Conservation (phyloP, 108 stramenopile genomes). For the Pseudonitzschia pungens region DNA sequence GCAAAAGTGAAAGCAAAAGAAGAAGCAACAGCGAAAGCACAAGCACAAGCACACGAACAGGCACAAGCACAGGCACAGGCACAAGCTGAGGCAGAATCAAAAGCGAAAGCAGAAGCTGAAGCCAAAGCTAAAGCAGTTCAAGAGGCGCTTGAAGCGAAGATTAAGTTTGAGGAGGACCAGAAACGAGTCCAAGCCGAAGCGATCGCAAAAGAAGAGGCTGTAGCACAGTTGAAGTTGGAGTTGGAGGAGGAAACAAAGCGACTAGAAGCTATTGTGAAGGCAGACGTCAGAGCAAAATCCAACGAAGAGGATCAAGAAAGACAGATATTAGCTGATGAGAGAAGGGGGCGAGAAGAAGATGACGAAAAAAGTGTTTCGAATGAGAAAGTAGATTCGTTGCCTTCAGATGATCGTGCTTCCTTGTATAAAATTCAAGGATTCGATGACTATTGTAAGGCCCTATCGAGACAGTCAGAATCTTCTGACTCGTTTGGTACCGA, state of each 20-base stretch:
- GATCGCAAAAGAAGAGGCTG: neutral
- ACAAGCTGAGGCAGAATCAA: neutral
- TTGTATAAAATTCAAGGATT: slow-evolving; percentile 19
- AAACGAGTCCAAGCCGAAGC: slow-evolving; percentile 14
- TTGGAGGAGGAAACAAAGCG: neutral
- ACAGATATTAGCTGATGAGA: no score
- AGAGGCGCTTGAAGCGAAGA: neutral
- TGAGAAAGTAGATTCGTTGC: neutral
- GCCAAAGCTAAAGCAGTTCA: neutral
- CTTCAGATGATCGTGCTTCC: slow-evolving; percentile 6
- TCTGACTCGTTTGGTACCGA: neutral
- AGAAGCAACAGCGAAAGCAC: no score
- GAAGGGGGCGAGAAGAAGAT: no score
- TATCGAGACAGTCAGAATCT: neutral
- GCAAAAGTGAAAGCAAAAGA: slow-evolving; percentile 1
- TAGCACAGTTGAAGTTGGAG: neutral
- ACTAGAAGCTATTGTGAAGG: neutral
- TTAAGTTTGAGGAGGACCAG: neutral
- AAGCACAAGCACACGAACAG: no score
- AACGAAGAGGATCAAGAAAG: no score
- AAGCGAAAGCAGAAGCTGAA: neutral
- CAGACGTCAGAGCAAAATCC: no score
- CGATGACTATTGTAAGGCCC: slow-evolving; percentile 13
- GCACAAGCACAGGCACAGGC: no score
- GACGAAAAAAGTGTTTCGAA: neutral